Evolutionary conservation across 2,329 filamentous ascomycete species (phyloP).

Genomic region (Pleomassaria siparia): DNA sequence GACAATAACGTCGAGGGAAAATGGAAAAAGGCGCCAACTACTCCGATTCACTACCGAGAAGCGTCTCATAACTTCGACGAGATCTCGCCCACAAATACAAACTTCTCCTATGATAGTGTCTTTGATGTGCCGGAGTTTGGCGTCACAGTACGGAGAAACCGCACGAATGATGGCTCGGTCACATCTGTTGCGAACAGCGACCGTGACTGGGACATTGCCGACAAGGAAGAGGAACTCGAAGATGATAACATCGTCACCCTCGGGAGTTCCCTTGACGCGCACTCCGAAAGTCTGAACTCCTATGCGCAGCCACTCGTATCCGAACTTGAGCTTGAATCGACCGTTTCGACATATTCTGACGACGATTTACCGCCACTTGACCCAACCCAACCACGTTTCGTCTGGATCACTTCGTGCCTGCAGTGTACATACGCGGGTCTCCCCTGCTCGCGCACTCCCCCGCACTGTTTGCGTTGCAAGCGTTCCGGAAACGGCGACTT

Average conservation of each 20-base stretch:
- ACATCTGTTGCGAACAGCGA: conserved; percentile 1
- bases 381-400: conserved; percentile 9
- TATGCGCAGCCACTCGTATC: conserved; percentile 1
- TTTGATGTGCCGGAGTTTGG: conserved; percentile 19
- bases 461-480: conserved; percentile 30
- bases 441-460: conserved; percentile 31
- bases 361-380: not conserved
- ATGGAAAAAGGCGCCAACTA: not conserved
- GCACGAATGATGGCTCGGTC: not conserved
- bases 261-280: not conserved
- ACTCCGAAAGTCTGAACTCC: conserved; percentile 4
- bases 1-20: not conserved
- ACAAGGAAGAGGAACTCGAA: not conserved
- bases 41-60: not conserved
- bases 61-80: not conserved
- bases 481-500: conserved; percentile 14
- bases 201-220: not conserved
- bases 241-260: not conserved
- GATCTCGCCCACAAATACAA: conserved; percentile 27
- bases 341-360: not conserved
- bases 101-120: conserved; percentile 21
- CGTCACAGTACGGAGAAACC: not conserved
- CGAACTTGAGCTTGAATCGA: not conserved
- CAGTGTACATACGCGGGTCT: conserved; percentile 30
- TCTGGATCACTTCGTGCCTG: conserved; percentile 30